phyloP scores from a whole-genome alignment of 139 green algal species.

The Coelastrella sp. region DNA sequence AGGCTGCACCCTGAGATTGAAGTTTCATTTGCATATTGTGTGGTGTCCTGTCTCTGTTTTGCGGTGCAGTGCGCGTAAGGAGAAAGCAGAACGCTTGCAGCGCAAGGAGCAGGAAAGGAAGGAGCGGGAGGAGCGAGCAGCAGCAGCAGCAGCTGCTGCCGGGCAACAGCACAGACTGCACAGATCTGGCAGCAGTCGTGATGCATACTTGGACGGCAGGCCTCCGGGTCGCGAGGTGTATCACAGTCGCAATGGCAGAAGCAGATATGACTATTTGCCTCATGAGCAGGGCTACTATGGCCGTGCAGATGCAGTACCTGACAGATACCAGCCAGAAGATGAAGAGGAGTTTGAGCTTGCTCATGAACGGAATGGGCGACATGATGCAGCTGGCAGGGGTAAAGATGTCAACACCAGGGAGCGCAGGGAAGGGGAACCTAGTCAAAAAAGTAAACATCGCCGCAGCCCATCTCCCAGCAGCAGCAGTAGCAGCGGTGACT shows the following conservation, averaged over 20 bases:
- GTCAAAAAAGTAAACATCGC: background rate
- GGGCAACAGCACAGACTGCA: background rate
- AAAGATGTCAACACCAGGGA: background rate
- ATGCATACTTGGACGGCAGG: no score
- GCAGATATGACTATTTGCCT: background rate
- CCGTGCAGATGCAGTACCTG: conserved; percentile 25
- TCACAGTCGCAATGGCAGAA: background rate
- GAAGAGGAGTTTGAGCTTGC: background rate
- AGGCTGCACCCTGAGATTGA: no score
- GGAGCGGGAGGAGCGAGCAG: background rate
- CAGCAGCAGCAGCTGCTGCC: conserved; percentile 14
- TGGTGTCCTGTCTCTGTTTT: background rate
- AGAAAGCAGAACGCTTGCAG: conserved; percentile 45
- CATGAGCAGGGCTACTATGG: conserved; percentile 35
- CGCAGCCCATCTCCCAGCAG: conserved; percentile 7
- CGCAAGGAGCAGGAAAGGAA: background rate
- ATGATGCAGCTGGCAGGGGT: background rate
- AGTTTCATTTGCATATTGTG: no score
- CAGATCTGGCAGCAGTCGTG: no score
- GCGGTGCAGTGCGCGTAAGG: conserved; percentile 39
- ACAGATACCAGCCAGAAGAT: conserved; percentile 35
- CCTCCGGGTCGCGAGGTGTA: background rate
- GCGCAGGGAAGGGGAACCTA: background rate
- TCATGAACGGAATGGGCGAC: background rate
- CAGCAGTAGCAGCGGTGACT: conserved; percentile 4